A percentile compares a stretch with the other conserved stretches of the same genome.
Evolutionary conservation across 805 yeast genomes (phyloP).

Genomic region (Blastobotrys robertii): DNA sequence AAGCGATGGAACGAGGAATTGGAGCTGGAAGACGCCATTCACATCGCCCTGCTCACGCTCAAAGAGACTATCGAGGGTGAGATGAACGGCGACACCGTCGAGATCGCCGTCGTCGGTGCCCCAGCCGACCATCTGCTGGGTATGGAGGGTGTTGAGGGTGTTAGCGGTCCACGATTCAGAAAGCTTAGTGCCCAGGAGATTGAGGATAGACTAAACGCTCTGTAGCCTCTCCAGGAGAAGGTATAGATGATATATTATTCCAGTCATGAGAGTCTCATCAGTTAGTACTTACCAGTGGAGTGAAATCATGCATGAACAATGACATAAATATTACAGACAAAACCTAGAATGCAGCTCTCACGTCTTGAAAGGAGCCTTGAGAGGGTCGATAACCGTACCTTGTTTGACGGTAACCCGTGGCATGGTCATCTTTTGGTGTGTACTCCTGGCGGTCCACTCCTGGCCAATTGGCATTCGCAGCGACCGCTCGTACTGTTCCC

Average conservation of each 20-base stretch:
- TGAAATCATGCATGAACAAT: too few relatives aligned
- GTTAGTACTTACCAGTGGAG: too few relatives aligned
- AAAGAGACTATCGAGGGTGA: conserved; percentile 98
- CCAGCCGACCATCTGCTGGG: conserved; percentile 78
- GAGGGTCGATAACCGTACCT: conserved; percentile 84
- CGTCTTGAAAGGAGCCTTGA: conserved; percentile 67
- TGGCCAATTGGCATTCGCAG: conserved; percentile 94
- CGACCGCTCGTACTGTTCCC: conserved; percentile 91
- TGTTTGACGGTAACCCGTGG: conserved; percentile 81
- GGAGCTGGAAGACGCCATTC: conserved; percentile 96
- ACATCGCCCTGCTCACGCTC: conserved; percentile 85
- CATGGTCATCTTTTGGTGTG: conserved; percentile 81
- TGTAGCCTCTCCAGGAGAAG: conserved; percentile 39
- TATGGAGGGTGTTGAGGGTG: conserved; percentile 63
- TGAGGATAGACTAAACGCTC: conserved; percentile 88
- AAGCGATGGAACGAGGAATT: conserved; percentile 97
- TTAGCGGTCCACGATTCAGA: conserved; percentile 83
- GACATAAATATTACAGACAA: too few relatives aligned
- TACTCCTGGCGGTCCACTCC: conserved; percentile 85
- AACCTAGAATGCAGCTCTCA: neutral
- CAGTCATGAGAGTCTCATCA: too few relatives aligned
- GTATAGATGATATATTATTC: neutral
- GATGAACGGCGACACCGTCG: conserved; percentile 92
- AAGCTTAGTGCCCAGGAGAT: conserved; percentile 83
- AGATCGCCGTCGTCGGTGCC: conserved; percentile 77